A percentile compares a stretch with the other conserved stretches of the same genome.
Conservation (phyloP, 1,284 basidiomycete species). For the Trametes sp. region DNA sequence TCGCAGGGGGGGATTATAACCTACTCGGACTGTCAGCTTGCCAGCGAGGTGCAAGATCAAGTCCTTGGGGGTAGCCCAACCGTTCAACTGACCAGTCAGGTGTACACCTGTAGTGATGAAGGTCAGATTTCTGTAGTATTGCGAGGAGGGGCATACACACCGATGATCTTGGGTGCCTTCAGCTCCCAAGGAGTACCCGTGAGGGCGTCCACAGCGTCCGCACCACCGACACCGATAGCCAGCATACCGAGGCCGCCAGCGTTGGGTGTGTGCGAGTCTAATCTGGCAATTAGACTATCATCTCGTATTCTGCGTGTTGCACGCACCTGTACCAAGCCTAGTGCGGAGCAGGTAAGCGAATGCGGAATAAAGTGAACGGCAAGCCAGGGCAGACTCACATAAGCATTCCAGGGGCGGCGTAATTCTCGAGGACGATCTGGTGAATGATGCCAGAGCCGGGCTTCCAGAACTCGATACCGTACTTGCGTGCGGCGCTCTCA, state of each 20-base stretch:
- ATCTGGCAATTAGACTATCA: conserved; percentile 15
- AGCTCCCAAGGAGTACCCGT: conserved; percentile 99
- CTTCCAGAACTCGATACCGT: conserved; percentile 95
- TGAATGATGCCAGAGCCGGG: conserved; percentile 98
- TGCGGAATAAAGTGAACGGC: not conserved
- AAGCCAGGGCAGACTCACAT: conserved; percentile 62
- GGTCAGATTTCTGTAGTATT: not conserved
- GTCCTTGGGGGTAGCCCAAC: conserved; percentile 98
- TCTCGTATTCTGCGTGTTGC: conserved; percentile 40
- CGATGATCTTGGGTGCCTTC: conserved; percentile 91
- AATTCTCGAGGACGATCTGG: conserved; percentile 98
- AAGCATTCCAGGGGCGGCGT: conserved; percentile 89
- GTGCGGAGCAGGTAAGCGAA: conserved; percentile 18
- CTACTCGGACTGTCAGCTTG: conserved; percentile 90
- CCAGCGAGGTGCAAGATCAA: conserved; percentile 95
- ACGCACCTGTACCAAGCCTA: conserved; percentile 79
- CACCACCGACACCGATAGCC: conserved; percentile 98
- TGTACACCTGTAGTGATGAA: conserved; percentile 66
- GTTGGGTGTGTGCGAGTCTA: conserved; percentile 98
- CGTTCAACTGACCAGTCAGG: conserved; percentile 87
- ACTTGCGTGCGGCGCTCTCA: conserved; percentile 93
- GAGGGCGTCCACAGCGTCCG: conserved; percentile 99
- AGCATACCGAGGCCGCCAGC: conserved; percentile 98
- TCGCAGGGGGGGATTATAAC: conserved; percentile 35
- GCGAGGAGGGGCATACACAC: conserved; percentile 48